phyloP scores from a whole-genome alignment of 768 basidiomycete genomes.

The Lyophyllum decastes region DNA sequence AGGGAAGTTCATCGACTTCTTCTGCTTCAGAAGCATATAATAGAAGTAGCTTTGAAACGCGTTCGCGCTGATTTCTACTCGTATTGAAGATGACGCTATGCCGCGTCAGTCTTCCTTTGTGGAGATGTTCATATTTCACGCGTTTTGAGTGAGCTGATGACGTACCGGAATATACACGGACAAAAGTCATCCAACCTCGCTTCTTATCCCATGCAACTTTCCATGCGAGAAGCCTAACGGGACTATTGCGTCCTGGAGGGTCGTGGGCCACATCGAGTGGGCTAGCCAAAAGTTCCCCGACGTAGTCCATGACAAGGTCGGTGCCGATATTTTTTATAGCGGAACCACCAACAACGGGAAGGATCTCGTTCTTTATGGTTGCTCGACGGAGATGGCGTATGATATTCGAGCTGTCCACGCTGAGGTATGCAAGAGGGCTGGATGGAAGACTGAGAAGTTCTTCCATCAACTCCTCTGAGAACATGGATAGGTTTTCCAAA shows the following conservation, averaged over 20 bases:
- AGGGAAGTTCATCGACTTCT: slow-evolving; percentile 79
- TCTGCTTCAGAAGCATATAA: slow-evolving; percentile 76
- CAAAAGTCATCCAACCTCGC: slow-evolving; percentile 90
- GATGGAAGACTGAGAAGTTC: slow-evolving; percentile 57
- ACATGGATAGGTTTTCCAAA: slow-evolving; percentile 79
- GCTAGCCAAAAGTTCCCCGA: slow-evolving; percentile 77
- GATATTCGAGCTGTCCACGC: slow-evolving; percentile 52
- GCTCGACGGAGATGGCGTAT: slow-evolving; percentile 67
- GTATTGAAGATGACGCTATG: slow-evolving; percentile 65
- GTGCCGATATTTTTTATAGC: slow-evolving; percentile 83
- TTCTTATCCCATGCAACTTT: slow-evolving; percentile 86
- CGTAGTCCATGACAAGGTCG: slow-evolving; percentile 78
- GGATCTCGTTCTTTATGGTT: slow-evolving; percentile 61
- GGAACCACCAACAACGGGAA: slow-evolving; percentile 84
- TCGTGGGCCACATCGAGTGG: slow-evolving; percentile 66
- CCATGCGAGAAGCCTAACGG: slow-evolving; percentile 76
- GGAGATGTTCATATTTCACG: background rate
- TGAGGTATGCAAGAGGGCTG: slow-evolving; percentile 64
- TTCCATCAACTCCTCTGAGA: slow-evolving; percentile 81
- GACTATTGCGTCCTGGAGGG: slow-evolving; percentile 43
- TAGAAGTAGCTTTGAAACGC: slow-evolving; percentile 71
- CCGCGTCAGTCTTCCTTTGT: slow-evolving; percentile 65
- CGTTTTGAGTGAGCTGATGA: slow-evolving; percentile 6
- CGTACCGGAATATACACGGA: slow-evolving; percentile 84
- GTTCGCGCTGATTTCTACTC: slow-evolving; percentile 70